These are phyloP conservation scores for Corchorus capsularis DNA, from an alignment of 345 rosid species.

Conservation along the genomic window DNA sequence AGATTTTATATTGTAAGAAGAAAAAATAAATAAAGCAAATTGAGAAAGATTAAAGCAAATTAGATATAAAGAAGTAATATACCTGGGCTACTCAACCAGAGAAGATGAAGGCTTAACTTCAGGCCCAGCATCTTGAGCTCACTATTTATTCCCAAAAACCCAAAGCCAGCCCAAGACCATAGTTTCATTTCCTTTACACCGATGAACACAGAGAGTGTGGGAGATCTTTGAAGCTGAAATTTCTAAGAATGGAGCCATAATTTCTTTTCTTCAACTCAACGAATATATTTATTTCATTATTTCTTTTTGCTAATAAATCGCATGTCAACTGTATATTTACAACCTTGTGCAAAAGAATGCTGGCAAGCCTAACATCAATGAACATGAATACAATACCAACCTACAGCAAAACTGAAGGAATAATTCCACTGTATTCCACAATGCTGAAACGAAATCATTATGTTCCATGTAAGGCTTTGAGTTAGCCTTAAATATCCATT, in stretches of 20 bases:
- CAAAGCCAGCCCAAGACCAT: not conserved
- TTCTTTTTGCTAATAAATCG: not conserved
- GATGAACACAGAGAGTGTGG: not conserved
- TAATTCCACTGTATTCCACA: not conserved
- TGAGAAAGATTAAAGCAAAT: too few species aligned
- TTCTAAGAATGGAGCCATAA: not conserved
- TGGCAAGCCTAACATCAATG: not conserved
- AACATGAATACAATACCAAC: not conserved
- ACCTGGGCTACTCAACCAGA: not conserved
- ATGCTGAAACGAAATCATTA: not conserved
- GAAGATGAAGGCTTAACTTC: not conserved
- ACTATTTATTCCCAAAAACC: not conserved
- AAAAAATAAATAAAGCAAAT: not conserved
- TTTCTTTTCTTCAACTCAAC: not conserved
- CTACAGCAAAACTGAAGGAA: not conserved
- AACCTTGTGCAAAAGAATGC: not conserved
- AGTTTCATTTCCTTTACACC: not conserved
- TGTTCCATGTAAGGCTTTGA: not conserved
- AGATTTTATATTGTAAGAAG: not conserved
- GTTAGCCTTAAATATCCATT: not conserved
- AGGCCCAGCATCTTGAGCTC: not conserved
- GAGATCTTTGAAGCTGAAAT: not conserved
- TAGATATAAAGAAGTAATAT: not conserved
- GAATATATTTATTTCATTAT: not conserved
- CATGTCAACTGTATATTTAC: conserved; percentile 1